Percentiles rank a stretch among this genome's conserved stretches.
Conservation (phyloP, 306 rosid species). For the Pyrus bretschneideri region DNA sequence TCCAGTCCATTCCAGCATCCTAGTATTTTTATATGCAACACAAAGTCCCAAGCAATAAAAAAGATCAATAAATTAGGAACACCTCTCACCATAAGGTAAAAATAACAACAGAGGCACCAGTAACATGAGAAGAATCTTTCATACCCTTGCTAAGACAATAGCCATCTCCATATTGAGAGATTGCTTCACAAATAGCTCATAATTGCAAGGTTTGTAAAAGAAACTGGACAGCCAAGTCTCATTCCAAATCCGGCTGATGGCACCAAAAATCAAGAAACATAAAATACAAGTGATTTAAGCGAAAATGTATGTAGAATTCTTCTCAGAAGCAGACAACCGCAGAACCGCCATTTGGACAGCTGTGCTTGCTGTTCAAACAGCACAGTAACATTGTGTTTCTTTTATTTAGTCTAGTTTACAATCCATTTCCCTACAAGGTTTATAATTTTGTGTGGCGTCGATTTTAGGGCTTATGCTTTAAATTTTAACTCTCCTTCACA, state of each 20-base stretch:
- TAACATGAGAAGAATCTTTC: conserved; percentile 17
- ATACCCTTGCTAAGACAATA: conserved; percentile 97
- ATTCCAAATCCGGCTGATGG: conserved; percentile 92
- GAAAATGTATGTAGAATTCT: neutral
- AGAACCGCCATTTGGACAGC: neutral
- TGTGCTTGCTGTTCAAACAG: neutral
- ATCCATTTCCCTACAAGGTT: neutral
- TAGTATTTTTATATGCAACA: conserved; percentile 28
- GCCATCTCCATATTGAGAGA: conserved; percentile 99
- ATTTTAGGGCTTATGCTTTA: neutral
- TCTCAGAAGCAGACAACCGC: neutral
- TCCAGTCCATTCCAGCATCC: conserved; percentile 97
- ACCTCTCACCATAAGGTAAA: neutral
- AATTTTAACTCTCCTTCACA: neutral
- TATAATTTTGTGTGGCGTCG: neutral
- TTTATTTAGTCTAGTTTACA: neutral
- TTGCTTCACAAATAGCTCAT: conserved; percentile 96
- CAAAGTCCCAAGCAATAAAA: neutral
- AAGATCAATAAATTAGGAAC: neutral
- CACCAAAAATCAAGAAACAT: conserved; percentile 15
- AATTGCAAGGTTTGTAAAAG: conserved; percentile 98
- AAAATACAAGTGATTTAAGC: neutral
- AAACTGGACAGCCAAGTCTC: conserved; percentile 95
- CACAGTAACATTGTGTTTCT: neutral
- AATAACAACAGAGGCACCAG: neutral